Conservation (phyloP, 345 rosid species). For the Laguncularia racemosa region DNA sequence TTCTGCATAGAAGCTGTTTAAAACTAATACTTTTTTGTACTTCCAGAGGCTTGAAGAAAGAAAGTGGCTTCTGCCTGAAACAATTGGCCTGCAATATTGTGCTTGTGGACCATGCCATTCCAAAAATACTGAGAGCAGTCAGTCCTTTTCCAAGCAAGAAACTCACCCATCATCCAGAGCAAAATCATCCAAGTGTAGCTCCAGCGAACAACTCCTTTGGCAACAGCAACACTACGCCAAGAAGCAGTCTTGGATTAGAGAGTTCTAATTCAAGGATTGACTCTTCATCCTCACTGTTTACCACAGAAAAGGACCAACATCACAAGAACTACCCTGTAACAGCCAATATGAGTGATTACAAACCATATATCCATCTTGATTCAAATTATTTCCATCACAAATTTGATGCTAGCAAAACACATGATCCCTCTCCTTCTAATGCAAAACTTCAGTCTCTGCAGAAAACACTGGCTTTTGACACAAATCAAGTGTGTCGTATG, state of each 20-base stretch:
- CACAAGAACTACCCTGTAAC: constrained; percentile 7
- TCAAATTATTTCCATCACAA: constrained; percentile 14
- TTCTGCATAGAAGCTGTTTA: too few relatives aligned
- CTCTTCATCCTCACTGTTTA: constrained; percentile 10
- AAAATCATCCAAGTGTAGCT: constrained; percentile 3
- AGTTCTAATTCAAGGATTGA: constrained; percentile 14
- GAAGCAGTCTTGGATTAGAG: constrained; percentile 14
- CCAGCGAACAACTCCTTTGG: constrained; percentile 2
- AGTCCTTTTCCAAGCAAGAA: constrained; percentile 10
- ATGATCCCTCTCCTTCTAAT: constrained; percentile 9
- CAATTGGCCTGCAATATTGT: constrained; percentile 29
- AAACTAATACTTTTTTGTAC: neutral
- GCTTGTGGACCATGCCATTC: constrained; percentile 24
- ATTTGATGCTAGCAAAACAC: neutral
- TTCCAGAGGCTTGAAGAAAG: constrained; percentile 29
- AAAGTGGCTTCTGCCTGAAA: constrained; percentile 24
- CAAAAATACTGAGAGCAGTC: constrained; percentile 25
- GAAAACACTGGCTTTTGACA: neutral
- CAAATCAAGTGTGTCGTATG: constrained; percentile 5
- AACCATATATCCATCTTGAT: constrained; percentile 12
- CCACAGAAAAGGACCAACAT: constrained; percentile 10
- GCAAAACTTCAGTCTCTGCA: neutral
- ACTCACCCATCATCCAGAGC: neutral
- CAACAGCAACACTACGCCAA: constrained; percentile 7
- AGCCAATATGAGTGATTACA: neutral